phyloP scores from a whole-genome alignment of 1,284 basidiomycete species.

The Leccinum colubrinum region DNA sequence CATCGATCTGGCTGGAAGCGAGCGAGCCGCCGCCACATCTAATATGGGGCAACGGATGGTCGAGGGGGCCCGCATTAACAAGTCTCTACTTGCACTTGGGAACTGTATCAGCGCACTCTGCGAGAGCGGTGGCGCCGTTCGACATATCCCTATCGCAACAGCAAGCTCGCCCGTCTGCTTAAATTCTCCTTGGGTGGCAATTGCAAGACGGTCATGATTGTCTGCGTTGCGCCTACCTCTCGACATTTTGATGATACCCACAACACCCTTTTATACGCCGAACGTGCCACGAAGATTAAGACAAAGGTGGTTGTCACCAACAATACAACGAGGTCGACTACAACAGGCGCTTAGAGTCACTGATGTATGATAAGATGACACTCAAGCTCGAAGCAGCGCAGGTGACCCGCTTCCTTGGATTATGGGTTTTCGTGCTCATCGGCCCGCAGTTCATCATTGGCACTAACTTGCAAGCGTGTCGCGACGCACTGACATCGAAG shows the following conservation, averaged over 20 bases:
- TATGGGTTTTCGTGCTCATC: constrained; percentile 2
- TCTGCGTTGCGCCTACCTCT: constrained; percentile 92
- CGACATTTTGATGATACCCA: constrained; percentile 96
- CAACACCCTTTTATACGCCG: constrained; percentile 94
- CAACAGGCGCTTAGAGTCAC: constrained; percentile 72
- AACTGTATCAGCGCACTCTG: constrained; percentile 98
- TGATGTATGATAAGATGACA: constrained; percentile 96
- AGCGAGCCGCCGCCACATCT: constrained; percentile 89
- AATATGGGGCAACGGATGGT: constrained; percentile 98
- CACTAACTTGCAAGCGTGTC: constrained; percentile 79
- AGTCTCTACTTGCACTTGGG: constrained; percentile 91
- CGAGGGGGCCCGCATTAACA: constrained; percentile 97
- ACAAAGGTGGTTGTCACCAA: constrained; percentile 52
- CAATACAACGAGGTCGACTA: constrained; percentile 92
- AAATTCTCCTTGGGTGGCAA: constrained; percentile 97
- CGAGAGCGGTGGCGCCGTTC: constrained; percentile 78
- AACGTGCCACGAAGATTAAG: constrained; percentile 95
- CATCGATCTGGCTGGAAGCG: constrained; percentile 95
- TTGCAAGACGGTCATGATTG: constrained; percentile 98
- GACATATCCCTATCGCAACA: constrained; percentile 96
- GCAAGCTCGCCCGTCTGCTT: constrained; percentile 92
- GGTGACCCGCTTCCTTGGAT: constrained; percentile 42
- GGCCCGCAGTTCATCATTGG: constrained; percentile 85
- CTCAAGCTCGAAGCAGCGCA: constrained; percentile 89
- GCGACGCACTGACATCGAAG: constrained; percentile 67